A percentile compares a stretch with the other conserved stretches of the same genome.
These are phyloP conservation scores for Paramyrothecium roridum DNA, from an alignment of 2,329 filamentous ascomycete genomes.

Conservation along the genomic window DNA sequence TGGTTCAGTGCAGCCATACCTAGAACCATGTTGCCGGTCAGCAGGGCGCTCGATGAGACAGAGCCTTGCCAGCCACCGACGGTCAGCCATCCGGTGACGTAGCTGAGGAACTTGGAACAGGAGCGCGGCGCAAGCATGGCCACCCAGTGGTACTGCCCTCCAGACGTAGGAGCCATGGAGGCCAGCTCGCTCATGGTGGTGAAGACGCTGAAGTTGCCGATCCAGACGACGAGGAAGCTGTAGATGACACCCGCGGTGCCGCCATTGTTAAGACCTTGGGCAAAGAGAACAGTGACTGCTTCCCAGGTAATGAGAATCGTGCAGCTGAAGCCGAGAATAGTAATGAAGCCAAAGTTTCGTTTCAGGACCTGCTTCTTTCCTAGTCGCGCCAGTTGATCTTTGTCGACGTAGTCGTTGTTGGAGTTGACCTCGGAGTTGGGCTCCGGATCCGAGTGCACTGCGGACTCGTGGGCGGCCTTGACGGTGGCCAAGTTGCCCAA, in stretches of 20 bases:
- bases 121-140: slow-evolving; percentile 45
- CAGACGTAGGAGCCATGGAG: slow-evolving; percentile 46
- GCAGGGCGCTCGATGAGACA: slow-evolving; percentile 30
- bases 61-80: slow-evolving; percentile 44
- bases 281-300: slow-evolving; percentile 27
- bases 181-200: slow-evolving; percentile 36
- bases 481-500: slow-evolving; percentile 14
- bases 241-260: slow-evolving; percentile 52
- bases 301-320: slow-evolving; percentile 55
- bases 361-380: slow-evolving; percentile 25
- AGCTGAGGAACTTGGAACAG: slow-evolving; percentile 51
- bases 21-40: slow-evolving; percentile 44
- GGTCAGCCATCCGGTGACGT: slow-evolving; percentile 45
- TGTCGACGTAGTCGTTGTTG: slow-evolving; percentile 13
- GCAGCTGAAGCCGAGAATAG: slow-evolving; percentile 50
- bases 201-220: slow-evolving; percentile 42
- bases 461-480: slow-evolving; percentile 7
- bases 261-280: slow-evolving; percentile 40
- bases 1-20: slow-evolving; percentile 23
- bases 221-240: slow-evolving; percentile 45
- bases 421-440: slow-evolving; percentile 12
- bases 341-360: slow-evolving; percentile 41
- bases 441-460: slow-evolving; percentile 9
- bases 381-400: slow-evolving; percentile 19
- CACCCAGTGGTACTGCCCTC: slow-evolving; percentile 61